Percentiles rank a stretch among this genome's conserved stretches.
phyloP scores from a whole-genome alignment of 1,139 yeast species.

The Casaregolazyma suthepensis region DNA sequence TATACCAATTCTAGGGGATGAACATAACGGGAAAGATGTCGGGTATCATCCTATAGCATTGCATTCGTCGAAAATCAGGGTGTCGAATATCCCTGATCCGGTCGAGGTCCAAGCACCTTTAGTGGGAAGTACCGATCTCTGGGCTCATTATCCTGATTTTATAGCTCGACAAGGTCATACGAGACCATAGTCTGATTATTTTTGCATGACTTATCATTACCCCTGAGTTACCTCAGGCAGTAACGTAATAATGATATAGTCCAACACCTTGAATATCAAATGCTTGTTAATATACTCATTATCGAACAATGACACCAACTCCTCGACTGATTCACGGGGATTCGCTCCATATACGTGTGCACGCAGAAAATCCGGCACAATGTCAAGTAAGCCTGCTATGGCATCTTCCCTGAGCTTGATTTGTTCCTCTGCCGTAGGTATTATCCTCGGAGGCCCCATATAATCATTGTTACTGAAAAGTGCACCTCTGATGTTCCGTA shows the following conservation, averaged over 20 bases:
- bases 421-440: slow-evolving; percentile 28
- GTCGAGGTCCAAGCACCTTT: slow-evolving; percentile 12
- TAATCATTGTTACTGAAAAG: slow-evolving; percentile 37
- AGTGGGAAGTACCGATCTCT: slow-evolving; percentile 9
- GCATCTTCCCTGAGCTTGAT: slow-evolving; percentile 19
- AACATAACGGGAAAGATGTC: slow-evolving; percentile 10
- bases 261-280: slow-evolving; percentile 36
- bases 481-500: slow-evolving; percentile 29
- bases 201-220: background rate
- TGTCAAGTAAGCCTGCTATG: slow-evolving; percentile 13
- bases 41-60: slow-evolving; percentile 14
- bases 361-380: slow-evolving; percentile 18
- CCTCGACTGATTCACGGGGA: slow-evolving; percentile 27
- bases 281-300: slow-evolving; percentile 38
- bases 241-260: slow-evolving; percentile 32
- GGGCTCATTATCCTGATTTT: slow-evolving; percentile 12
- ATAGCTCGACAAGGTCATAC: slow-evolving; percentile 2
- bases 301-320: slow-evolving; percentile 34
- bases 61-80: slow-evolving; percentile 12
- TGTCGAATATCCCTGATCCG: slow-evolving; percentile 4
- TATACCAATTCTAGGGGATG: slow-evolving; percentile 26
- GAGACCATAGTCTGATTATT: background rate
- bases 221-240: slow-evolving; percentile 36
- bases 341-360: slow-evolving; percentile 23
- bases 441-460: slow-evolving; percentile 38